Percentiles rank a stretch among this genome's conserved stretches.
phyloP scores from a whole-genome alignment of 2,329 filamentous ascomycete genomes.

The Fusarium burgessii region DNA sequence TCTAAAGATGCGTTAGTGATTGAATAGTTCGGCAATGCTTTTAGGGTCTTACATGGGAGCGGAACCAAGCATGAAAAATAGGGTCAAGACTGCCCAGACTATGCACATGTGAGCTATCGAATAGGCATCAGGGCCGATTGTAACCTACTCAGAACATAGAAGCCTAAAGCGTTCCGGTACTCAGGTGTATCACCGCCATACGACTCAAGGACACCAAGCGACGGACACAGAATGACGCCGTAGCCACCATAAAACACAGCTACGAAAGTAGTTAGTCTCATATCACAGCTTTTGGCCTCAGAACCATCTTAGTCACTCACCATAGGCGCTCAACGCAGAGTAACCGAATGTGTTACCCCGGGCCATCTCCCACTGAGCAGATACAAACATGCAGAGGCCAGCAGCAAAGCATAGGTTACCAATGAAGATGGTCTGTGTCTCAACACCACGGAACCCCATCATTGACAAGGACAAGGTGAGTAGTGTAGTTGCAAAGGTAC shows the following conservation, averaged over 20 bases:
- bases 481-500: conserved; percentile 47
- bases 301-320: neutral
- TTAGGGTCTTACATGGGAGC: conserved; percentile 32
- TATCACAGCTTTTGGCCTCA: too few relatives aligned
- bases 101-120: neutral
- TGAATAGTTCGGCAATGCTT: too few relatives aligned
- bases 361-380: conserved; percentile 48
- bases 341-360: conserved; percentile 48
- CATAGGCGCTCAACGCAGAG: conserved; percentile 46
- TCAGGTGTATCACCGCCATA: conserved; percentile 46
- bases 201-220: conserved; percentile 40
- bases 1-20: neutral
- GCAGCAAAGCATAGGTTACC: conserved; percentile 48
- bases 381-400: conserved; percentile 46
- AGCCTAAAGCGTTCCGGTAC: conserved; percentile 47
- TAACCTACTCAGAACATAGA: conserved; percentile 44
- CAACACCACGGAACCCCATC: conserved; percentile 48
- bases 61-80: conserved; percentile 46
- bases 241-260: conserved; percentile 48
- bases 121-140: too few relatives aligned
- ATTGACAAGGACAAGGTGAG: conserved; percentile 45
- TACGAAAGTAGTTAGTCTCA: neutral
- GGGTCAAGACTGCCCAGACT: conserved; percentile 47
- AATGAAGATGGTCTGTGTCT: conserved; percentile 46
- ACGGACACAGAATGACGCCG: conserved; percentile 43